These are phyloP conservation scores for Axilococcus clingmanii DNA, from an alignment of 139 green algal species.

Conservation along the genomic window DNA sequence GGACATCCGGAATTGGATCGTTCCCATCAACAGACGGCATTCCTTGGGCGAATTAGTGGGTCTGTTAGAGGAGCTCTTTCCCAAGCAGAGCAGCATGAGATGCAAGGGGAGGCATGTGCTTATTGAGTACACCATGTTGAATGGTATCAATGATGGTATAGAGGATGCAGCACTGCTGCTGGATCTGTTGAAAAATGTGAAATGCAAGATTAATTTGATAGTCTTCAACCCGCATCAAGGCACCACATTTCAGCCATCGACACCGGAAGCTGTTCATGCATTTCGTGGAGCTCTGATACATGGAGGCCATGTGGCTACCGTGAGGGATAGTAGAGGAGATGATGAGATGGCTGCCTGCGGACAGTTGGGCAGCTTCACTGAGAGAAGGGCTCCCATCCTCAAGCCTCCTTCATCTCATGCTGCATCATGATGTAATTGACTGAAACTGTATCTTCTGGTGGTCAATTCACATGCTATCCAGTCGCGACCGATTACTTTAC, in stretches of 20 bases:
- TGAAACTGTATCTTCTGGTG: no score
- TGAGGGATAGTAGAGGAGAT: slow-evolving; percentile 59
- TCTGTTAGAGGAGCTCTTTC: slow-evolving; percentile 42
- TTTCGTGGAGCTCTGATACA: slow-evolving; percentile 49
- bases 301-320: slow-evolving; percentile 57
- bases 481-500: no score
- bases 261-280: slow-evolving; percentile 29
- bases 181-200: slow-evolving; percentile 22
- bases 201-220: slow-evolving; percentile 72
- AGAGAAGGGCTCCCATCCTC: no score
- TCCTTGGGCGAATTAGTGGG: slow-evolving; percentile 42
- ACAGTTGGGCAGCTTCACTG: no score
- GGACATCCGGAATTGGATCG: slow-evolving; percentile 72
- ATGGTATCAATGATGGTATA: slow-evolving; percentile 71
- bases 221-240: slow-evolving; percentile 74
- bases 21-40: slow-evolving; percentile 79
- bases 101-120: slow-evolving; percentile 44
- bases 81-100: slow-evolving; percentile 6
- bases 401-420: no score
- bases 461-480: no score
- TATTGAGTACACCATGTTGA: slow-evolving; percentile 89
- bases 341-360: slow-evolving; percentile 82
- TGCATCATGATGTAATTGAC: no score
- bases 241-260: slow-evolving; percentile 39
- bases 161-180: slow-evolving; percentile 49